Evolutionary conservation across 495 filamentous ascomycete species (phyloP).

Genomic region (Xylaria castorea): DNA sequence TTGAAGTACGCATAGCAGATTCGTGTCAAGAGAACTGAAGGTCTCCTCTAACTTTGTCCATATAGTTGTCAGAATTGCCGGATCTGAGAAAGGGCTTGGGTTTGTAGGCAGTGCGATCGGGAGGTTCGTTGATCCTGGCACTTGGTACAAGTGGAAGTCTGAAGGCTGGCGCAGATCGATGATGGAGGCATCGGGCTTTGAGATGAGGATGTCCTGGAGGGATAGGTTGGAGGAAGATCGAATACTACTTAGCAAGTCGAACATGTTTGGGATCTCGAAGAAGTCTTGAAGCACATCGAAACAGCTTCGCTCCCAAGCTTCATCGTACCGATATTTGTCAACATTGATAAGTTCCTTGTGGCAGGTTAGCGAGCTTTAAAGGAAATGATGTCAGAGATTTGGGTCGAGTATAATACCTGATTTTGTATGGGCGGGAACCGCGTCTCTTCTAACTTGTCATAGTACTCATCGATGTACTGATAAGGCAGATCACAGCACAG

Average conservation of each 20-base stretch:
- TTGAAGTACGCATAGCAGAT: not conserved
- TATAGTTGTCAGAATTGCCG: not conserved
- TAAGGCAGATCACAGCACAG: conserved; percentile 68
- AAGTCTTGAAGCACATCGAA: conserved; percentile 48
- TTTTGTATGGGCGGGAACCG: conserved; percentile 59
- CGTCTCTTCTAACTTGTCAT: conserved; percentile 56
- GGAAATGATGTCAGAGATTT: not conserved
- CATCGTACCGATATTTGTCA: conserved; percentile 62
- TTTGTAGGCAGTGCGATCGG: not conserved
- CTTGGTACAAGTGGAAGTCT: not conserved
- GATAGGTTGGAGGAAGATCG: not conserved
- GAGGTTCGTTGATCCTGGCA: not conserved
- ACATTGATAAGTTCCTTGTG: conserved; percentile 24
- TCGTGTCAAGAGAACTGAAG: not conserved
- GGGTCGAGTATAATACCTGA: not conserved
- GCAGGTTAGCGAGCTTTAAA: not conserved
- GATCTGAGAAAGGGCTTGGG: not conserved
- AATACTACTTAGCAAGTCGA: conserved; percentile 24
- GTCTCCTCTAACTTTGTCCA: not conserved
- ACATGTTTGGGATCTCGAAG: conserved; percentile 42
- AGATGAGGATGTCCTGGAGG: not conserved
- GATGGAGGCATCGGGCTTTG: not conserved
- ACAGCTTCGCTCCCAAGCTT: conserved; percentile 56
- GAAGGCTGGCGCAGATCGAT: not conserved
- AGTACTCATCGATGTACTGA: conserved; percentile 67